Conservation (phyloP, 306 rosid species). For the Pterocarpus macrocarpus region DNA sequence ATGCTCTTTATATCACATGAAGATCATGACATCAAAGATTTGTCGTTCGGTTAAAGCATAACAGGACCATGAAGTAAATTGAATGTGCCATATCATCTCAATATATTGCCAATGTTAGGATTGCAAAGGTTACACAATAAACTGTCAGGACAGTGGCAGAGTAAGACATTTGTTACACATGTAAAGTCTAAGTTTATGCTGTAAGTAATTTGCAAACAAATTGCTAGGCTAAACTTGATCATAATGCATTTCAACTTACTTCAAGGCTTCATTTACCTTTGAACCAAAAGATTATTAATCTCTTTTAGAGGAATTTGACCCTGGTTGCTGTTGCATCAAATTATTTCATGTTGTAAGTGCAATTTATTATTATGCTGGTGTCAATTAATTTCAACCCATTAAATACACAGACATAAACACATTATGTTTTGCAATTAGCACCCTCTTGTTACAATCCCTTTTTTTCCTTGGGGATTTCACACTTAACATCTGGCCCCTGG, state of each 20-base stretch:
- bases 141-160: neutral
- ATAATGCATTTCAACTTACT: neutral
- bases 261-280: neutral
- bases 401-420: neutral
- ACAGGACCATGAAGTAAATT: slow-evolving; percentile 17
- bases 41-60: slow-evolving; percentile 4
- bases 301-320: too few relatives aligned
- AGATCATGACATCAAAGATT: slow-evolving; percentile 9
- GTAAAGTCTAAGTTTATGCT: neutral
- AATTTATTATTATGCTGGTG: neutral
- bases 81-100: neutral
- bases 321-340: neutral
- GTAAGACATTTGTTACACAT: slow-evolving; percentile 16
- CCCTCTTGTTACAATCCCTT: neutral
- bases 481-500: slow-evolving; percentile 22
- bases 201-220: neutral
- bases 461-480: neutral
- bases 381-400: neutral
- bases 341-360: neutral
- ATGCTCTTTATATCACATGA: slow-evolving; percentile 23
- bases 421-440: neutral
- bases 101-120: slow-evolving; percentile 11
- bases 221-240: neutral
- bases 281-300: too few relatives aligned
- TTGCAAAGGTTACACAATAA: neutral